A percentile compares a stretch with the other conserved stretches of the same genome.
phyloP scores from a whole-genome alignment of 345 rosid genomes.

The Jatropha curcas region DNA sequence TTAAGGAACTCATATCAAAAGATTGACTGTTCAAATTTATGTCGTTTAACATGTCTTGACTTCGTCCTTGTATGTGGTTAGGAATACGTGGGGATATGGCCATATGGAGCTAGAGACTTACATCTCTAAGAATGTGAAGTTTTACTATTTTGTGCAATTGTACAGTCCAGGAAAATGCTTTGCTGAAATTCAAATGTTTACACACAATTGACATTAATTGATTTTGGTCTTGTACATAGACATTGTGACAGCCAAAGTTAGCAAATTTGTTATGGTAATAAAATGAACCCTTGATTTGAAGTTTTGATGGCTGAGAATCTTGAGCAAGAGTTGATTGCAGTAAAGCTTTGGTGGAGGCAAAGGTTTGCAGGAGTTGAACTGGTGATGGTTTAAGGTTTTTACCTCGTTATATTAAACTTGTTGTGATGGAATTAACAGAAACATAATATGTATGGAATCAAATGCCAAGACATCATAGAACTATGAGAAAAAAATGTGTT shows the following conservation, averaged over 20 bases:
- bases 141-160: too few species aligned
- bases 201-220: not conserved
- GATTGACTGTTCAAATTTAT: not conserved
- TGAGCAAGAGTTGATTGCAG: not conserved
- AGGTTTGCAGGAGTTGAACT: not conserved
- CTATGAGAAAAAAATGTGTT: not conserved
- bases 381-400: not conserved
- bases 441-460: not conserved
- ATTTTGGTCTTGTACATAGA: not conserved
- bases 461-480: not conserved
- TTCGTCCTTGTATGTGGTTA: not conserved
- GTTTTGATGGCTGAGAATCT: not conserved
- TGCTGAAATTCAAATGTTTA: not conserved
- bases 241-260: too few species aligned
- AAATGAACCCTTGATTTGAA: not conserved
- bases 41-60: not conserved
- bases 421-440: not conserved
- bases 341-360: not conserved
- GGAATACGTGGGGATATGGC: not conserved
- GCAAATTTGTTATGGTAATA: not conserved
- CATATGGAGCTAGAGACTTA: not conserved
- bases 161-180: not conserved
- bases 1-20: not conserved
- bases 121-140: slow-evolving; percentile 1
- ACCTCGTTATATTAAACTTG: not conserved